phyloP scores from a whole-genome alignment of 2,329 filamentous ascomycete genomes.

The Truncatella angustata region DNA sequence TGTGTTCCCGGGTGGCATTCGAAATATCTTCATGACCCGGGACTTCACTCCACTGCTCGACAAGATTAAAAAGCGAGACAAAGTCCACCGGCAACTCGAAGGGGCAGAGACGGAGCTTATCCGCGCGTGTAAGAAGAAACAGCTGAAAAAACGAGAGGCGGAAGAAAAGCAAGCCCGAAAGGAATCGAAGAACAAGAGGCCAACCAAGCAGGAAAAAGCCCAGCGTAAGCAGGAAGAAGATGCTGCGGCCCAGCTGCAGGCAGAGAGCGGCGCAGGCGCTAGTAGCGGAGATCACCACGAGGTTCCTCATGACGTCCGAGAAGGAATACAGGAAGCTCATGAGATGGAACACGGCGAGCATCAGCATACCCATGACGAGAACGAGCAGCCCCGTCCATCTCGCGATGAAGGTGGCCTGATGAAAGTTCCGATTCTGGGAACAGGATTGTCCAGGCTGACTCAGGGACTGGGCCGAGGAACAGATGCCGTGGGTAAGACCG shows the following conservation, averaged over 20 bases:
- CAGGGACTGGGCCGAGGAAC: slow-evolving; percentile 48
- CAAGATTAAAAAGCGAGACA: slow-evolving; percentile 75
- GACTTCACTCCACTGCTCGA: slow-evolving; percentile 80
- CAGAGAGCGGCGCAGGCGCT: slow-evolving; percentile 46
- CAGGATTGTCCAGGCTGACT: slow-evolving; percentile 44
- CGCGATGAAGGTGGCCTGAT: slow-evolving; percentile 22
- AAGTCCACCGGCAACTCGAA: slow-evolving; percentile 72
- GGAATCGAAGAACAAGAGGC: slow-evolving; percentile 43
- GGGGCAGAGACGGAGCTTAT: slow-evolving; percentile 82
- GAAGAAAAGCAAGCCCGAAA: slow-evolving; percentile 65
- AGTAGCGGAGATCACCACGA: slow-evolving; percentile 52
- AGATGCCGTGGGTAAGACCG: slow-evolving; percentile 39
- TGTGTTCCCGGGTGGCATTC: slow-evolving; percentile 91
- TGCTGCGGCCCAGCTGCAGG: slow-evolving; percentile 47
- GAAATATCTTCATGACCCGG: slow-evolving; percentile 95
- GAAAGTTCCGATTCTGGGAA: slow-evolving; percentile 30
- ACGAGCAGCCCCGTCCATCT: slow-evolving; percentile 10
- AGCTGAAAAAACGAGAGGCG: slow-evolving; percentile 65
- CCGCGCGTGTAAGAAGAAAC: slow-evolving; percentile 72
- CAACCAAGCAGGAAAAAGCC: slow-evolving; percentile 50
- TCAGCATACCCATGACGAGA: slow-evolving; percentile 5
- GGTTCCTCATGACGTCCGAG: slow-evolving; percentile 50
- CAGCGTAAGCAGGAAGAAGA: slow-evolving; percentile 48
- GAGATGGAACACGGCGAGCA: slow-evolving; percentile 27
- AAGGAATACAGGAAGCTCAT: slow-evolving; percentile 26